Evolutionary conservation across 2,329 filamentous ascomycete genomes (phyloP), one percentile per base, ranked within the genome.

Genomic region (Malbranchea cinnamomea): DNA sequence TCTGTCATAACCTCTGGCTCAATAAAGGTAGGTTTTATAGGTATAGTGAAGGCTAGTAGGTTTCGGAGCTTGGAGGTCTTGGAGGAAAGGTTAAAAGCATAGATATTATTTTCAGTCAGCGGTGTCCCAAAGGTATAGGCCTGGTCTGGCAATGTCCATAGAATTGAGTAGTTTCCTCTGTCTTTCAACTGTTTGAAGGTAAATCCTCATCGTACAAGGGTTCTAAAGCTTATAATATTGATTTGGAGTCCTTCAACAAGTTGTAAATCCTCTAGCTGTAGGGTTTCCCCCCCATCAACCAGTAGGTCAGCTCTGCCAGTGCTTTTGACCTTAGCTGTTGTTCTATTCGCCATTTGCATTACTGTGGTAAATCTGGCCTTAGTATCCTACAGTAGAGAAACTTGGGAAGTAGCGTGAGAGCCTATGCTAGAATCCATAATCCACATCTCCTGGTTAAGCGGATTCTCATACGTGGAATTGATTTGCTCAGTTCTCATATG

Each of bases 31-130:
- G 7, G 7, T 11, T 22, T 11, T 7, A 7, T 22, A n/a, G 11
- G 7, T 22, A 22, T 7, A n/a, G n/a, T 22, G 11, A 22, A 22
- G 20, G 20, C 24, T 13, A 26, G 13, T 14, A 26, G 13, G 16
- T 26, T n/a, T 9, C 24, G 10, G 10, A 14, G 24, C 9, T n/a
- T 26, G 4, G 24, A 14, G 14, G 14, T 15, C 13, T 9, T 9
- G 10, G n/a, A 26, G 11, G 10, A 4, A 26, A 14, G 24, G 24
- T 26, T 26, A 13, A 26, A 26, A 12, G 14, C 24, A 14, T 11
- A 26, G 14, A 26, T 26, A 26, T 26, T 14, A 15, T 26, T 14
- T 9, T 26, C 24, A 12, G 24, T 26, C n/a, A 26, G 13, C 10
- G 14, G 10, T 4, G 24, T 14, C 14, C 16, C 24, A 26, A 26